A percentile compares a stretch with the other conserved stretches of the same genome.
Evolutionary conservation across 495 filamentous ascomycete genomes (phyloP).

Genomic region (Oleoguttula mirabilis): DNA sequence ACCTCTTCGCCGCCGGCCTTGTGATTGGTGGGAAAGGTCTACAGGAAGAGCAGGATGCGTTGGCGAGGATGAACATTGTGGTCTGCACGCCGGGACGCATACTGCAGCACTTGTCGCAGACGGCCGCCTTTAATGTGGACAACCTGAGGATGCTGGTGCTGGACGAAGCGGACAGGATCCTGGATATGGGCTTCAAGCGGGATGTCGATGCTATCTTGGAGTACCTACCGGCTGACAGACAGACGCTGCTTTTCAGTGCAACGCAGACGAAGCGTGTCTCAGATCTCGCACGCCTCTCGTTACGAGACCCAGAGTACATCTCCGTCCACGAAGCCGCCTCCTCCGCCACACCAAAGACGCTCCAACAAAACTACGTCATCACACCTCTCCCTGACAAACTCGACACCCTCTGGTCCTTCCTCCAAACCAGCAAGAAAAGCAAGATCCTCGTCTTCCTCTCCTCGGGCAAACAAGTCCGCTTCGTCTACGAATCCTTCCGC

Average conservation of each 20-base stretch:
- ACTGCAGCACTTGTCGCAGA: slow-evolving; percentile 93
- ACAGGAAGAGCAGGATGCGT: slow-evolving; percentile 72
- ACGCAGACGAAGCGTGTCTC: slow-evolving; percentile 92
- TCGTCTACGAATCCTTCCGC: slow-evolving; percentile 84
- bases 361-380: slow-evolving; percentile 85
- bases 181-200: slow-evolving; percentile 95
- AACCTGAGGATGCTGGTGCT: slow-evolving; percentile 88
- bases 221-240: slow-evolving; percentile 73
- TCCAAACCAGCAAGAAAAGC: slow-evolving; percentile 71
- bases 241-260: slow-evolving; percentile 90
- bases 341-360: slow-evolving; percentile 66
- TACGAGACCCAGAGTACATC: slow-evolving; percentile 88
- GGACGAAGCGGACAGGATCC: slow-evolving; percentile 90
- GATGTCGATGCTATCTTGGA: slow-evolving; percentile 89
- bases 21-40: slow-evolving; percentile 92
- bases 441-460: slow-evolving; percentile 94
- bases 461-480: slow-evolving; percentile 90
- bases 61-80: slow-evolving; percentile 92
- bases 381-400: slow-evolving; percentile 77
- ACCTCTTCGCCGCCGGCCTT: slow-evolving; percentile 83
- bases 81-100: slow-evolving; percentile 93
- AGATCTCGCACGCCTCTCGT: slow-evolving; percentile 75
- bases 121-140: slow-evolving; percentile 74
- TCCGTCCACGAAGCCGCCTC: slow-evolving; percentile 76
- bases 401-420: slow-evolving; percentile 82